Evolutionary conservation across 2,329 filamentous ascomycete genomes (phyloP), one percentile per base, ranked within the genome.

Genomic region (Cadophora luteo-olivacea): DNA sequence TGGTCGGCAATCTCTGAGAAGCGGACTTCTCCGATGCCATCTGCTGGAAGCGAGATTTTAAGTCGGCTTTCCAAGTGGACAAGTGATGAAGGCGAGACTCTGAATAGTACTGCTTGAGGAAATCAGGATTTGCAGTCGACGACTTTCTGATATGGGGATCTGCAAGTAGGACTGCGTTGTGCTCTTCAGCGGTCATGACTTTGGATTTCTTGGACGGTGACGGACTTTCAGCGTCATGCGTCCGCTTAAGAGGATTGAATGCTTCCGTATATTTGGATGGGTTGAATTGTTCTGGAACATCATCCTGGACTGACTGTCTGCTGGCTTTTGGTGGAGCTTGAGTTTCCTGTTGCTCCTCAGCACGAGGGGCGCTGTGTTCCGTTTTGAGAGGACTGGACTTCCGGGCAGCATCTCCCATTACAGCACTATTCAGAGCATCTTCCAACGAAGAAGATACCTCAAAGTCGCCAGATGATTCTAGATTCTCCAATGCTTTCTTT

Each of bases 51-150:
- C 92, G 90, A 0, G 93, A 90, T 79, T 98, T 99, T 4, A 99
- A 82, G 69, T 97, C 92, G 1, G 95, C 92, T 82, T 98, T 99
- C 97, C 96, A 98, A 0, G 93, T 93, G 0, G 95, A 97, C 0
- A 99, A 83, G 77, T 99, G 96, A 79, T 99, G 97, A 24, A 99
- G 84, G 29, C 96, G 91, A 70, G 95, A 98, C 80, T 98, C 94
- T 4, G 93, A 92, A 77, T 98, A 99, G 77, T 93, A 99, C 70
- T 98, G 94, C 72, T 95, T 92, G 1, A 99, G 84, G 70, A 99
- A 99, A 45, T 96, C 90, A 0, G 97, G 96, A 73, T 99, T 97
- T 9, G 94, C 92, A 1, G 94, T 94, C 1, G 94, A 97, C 0
- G 94, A 94, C 76, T 97, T 96, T 68, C 93, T 88, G 74, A 97